A percentile compares a stretch with the other conserved stretches of the same genome.
These are phyloP conservation scores for Lipomyces yamanashiensis DNA, from an alignment of 805 yeast genomes.

Conservation along the genomic window DNA sequence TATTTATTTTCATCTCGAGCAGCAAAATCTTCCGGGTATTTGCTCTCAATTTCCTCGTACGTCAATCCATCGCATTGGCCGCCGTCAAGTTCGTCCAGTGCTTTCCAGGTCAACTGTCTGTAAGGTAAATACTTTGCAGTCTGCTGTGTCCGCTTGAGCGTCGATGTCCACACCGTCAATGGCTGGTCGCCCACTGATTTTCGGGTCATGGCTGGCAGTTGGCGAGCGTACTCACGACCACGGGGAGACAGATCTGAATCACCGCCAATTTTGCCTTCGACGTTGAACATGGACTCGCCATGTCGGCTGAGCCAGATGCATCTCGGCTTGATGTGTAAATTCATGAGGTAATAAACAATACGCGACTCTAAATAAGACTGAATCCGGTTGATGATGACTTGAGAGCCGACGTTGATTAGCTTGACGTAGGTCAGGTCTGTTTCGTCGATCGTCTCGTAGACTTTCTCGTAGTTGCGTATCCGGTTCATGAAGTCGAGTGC, in stretches of 20 bases:
- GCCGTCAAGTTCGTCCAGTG: constrained; percentile 94
- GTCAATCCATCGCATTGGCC: constrained; percentile 98
- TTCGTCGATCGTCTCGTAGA: constrained; percentile 75
- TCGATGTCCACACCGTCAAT: constrained; percentile 94
- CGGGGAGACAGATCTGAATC: constrained; percentile 84
- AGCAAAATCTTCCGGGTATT: constrained; percentile 91
- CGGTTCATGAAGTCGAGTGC: constrained; percentile 71
- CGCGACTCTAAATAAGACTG: constrained; percentile 88
- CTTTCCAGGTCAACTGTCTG: constrained; percentile 90
- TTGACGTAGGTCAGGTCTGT: constrained; percentile 77
- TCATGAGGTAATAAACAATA: constrained; percentile 95
- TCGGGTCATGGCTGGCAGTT: constrained; percentile 75
- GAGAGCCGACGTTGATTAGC: constrained; percentile 83
- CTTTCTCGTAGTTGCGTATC: constrained; percentile 72
- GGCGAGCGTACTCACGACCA: constrained; percentile 81
- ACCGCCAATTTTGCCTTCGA: constrained; percentile 95
- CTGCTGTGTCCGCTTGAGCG: constrained; percentile 87
- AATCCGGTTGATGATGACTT: constrained; percentile 84
- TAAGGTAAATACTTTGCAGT: constrained; percentile 84
- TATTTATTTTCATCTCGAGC: constrained; percentile 96
- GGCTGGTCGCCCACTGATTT: constrained; percentile 59
- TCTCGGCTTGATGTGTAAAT: constrained; percentile 89
- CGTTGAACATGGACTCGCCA: constrained; percentile 90
- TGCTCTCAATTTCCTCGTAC: constrained; percentile 83
- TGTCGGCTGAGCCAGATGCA: constrained; percentile 93